Base-by-base conservation (phyloP, 2,329 filamentous ascomycete species). In the Mariannaea elegans region DNA sequence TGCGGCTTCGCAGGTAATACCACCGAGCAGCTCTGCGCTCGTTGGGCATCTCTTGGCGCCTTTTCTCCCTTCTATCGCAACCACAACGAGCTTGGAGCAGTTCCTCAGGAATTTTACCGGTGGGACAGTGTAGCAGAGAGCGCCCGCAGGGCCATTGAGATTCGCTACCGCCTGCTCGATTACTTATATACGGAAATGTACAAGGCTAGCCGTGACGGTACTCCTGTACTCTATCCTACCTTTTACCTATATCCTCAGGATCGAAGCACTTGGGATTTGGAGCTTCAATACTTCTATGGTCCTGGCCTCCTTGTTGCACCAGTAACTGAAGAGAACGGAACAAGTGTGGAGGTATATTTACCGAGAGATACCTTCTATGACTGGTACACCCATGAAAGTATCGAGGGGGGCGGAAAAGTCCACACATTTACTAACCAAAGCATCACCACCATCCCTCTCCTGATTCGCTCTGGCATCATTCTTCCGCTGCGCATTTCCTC, bases 191-290 rank as follows among this genome's bases (percentile, higher is more conserved):
- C 57, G 4, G 19, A 56, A 13, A 49, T 60, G 13, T 32, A 60
- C 27, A 42, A 42, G 19, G 38, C 38, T 4, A 42, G 38, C 13
- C 38, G 38, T 19, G 9, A 24, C 34, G 91, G 91, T 31, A 83
- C 82, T 2, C 90, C 91, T 0, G 79, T 88, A 63, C 78, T 93
- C 54, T 87, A 87, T 66, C 91, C 91, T 0, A 75, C 93, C 56
- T 92, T 90, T 76, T 94, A 88, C 78, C 72, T 86, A 24, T 94
- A 93, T 72, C 90, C 82, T 3, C 36, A 73, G 16, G 83, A 85
- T 64, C 64, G 72, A 24, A 76, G 74, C 29, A 80, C 81, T 0
- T 83, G 79, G 58, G 74, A 62, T 2, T 74, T 83, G 2, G 81
- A 85, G 55, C 71, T 76, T 27, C 82, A 85, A 67, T 86, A 80